These are phyloP conservation scores for Fusarium anthophilum DNA, from an alignment of 2,329 filamentous ascomycete genomes.

Conservation along the genomic window DNA sequence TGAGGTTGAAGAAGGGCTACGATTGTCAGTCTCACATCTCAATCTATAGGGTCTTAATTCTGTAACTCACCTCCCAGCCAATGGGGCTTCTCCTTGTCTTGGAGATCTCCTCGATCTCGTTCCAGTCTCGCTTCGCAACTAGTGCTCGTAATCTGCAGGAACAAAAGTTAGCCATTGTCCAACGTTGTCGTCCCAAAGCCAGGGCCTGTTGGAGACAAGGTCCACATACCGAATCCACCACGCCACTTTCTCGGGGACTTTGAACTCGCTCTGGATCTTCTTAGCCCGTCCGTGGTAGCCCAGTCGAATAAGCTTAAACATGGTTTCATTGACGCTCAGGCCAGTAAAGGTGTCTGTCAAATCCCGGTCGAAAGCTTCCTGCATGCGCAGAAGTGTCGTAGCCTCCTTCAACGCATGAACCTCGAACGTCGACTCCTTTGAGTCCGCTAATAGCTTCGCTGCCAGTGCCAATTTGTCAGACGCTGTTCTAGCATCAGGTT, in stretches of 20 bases:
- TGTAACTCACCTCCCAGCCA: conserved; percentile 84
- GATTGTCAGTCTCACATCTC: conserved; percentile 22
- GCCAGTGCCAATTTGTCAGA: conserved; percentile 91
- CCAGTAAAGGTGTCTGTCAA: conserved; percentile 81
- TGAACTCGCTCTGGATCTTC: conserved; percentile 92
- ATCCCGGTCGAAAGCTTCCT: conserved; percentile 88
- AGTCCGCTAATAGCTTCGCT: conserved; percentile 82
- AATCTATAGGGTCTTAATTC: not conserved
- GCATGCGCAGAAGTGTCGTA: conserved; percentile 80
- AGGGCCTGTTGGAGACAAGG: conserved; percentile 17
- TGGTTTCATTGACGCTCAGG: conserved; percentile 87
- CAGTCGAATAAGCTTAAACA: conserved; percentile 85
- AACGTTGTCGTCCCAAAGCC: conserved; percentile 7
- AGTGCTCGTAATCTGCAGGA: conserved; percentile 77
- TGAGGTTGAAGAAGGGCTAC: conserved; percentile 90
- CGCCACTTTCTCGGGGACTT: conserved; percentile 86
- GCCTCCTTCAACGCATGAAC: conserved; percentile 82
- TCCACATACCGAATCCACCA: conserved; percentile 78
- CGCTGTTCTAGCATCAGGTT: conserved; percentile 74
- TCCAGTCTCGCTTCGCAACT: conserved; percentile 91
- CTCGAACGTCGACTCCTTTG: conserved; percentile 80
- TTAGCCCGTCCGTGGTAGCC: conserved; percentile 86
- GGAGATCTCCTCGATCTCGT: conserved; percentile 86
- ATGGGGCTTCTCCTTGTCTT: conserved; percentile 88
- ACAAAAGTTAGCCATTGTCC: conserved; percentile 32